Base-by-base conservation (phyloP, 495 filamentous ascomycete species). In the Hyaloscypha variabilis region DNA sequence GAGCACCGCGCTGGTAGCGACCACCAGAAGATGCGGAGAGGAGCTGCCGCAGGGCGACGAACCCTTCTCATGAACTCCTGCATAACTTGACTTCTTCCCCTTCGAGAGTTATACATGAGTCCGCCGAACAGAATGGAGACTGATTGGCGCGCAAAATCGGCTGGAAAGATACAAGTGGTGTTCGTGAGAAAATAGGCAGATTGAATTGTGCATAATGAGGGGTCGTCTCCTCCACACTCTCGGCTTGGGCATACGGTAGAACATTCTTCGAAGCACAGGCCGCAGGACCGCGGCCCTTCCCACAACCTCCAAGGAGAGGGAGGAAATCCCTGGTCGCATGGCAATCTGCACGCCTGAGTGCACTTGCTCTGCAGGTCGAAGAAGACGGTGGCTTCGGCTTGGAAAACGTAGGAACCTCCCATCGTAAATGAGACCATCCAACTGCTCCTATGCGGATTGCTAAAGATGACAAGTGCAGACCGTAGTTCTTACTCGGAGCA, bases 241-340 rank as follows among this genome's bases (percentile, higher is more conserved):
- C 34, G 30, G 54, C 21, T 57, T 31, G 30, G 54, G 26, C n/a
- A n/a, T n/a, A n/a, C n/a, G 19, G 26, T 30, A 28, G 54, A 57
- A 57, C 54, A 57, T 57, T 57, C 54, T 57, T 57, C 25, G 54
- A 57, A 57, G 26, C 5, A 19, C 6, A 31, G 54, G 54, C 54
- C 54, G 54, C 54, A 57, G 54, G 6, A 19, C 8, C 23, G 30
- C 54, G 54, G 54, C 54, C 54, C 19, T 31, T n/a, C 30, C 25
- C 19, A 19, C 2, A 30, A n/a, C 21, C 19, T 28, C 26, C 5
- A 30, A 31, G 19, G 25, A 31, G 1, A 31, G 2, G 19, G 54
- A 57, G 34, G 25, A 57, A 54, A 54, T 54, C 30, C 54, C 54
- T 28, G 25, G 26, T 10, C 54, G 24, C 28, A 46, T 17, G 39